Conservation (phyloP, 768 basidiomycete genomes). For the Boletus tomentosulus region DNA sequence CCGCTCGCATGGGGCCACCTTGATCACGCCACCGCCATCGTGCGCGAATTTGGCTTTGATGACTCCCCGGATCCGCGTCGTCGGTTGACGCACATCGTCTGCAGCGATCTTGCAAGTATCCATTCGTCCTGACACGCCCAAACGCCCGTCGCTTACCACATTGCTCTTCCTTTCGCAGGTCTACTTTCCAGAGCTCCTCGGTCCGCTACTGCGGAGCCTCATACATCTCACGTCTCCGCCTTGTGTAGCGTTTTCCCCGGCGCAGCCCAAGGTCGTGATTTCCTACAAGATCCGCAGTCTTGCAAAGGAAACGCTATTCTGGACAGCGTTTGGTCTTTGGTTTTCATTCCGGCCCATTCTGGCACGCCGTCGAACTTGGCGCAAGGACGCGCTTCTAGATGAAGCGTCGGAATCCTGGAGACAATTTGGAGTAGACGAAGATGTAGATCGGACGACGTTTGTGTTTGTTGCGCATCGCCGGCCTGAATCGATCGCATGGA, state of each 20-base stretch:
- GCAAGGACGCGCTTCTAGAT: background rate
- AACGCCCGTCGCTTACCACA: background rate
- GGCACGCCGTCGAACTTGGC: slow-evolving; percentile 8
- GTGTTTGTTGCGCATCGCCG: slow-evolving; percentile 61
- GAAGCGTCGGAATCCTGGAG: slow-evolving; percentile 29
- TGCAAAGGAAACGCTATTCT: slow-evolving; percentile 69
- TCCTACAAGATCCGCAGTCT: slow-evolving; percentile 78
- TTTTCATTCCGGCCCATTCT: slow-evolving; percentile 61
- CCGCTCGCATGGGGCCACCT: slow-evolving; percentile 71
- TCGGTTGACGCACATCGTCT: slow-evolving; percentile 61
- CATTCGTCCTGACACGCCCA: background rate
- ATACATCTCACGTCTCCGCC: slow-evolving; percentile 63
- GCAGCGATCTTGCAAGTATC: slow-evolving; percentile 75
- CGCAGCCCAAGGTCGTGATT: slow-evolving; percentile 45
- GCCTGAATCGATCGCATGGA: slow-evolving; percentile 55
- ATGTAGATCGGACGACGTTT: slow-evolving; percentile 43
- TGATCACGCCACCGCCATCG: slow-evolving; percentile 39
- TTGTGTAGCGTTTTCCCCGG: slow-evolving; percentile 22
- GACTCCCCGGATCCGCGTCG: background rate
- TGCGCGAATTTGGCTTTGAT: slow-evolving; percentile 33
- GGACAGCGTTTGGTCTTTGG: slow-evolving; percentile 79
- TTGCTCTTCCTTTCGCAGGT: slow-evolving; percentile 41
- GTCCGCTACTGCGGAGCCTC: slow-evolving; percentile 70
- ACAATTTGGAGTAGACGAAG: slow-evolving; percentile 40
- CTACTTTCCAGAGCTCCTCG: slow-evolving; percentile 81